Base-by-base conservation (phyloP, 2,329 filamentous ascomycete genomes). In the Metarhizium humberi region DNA sequence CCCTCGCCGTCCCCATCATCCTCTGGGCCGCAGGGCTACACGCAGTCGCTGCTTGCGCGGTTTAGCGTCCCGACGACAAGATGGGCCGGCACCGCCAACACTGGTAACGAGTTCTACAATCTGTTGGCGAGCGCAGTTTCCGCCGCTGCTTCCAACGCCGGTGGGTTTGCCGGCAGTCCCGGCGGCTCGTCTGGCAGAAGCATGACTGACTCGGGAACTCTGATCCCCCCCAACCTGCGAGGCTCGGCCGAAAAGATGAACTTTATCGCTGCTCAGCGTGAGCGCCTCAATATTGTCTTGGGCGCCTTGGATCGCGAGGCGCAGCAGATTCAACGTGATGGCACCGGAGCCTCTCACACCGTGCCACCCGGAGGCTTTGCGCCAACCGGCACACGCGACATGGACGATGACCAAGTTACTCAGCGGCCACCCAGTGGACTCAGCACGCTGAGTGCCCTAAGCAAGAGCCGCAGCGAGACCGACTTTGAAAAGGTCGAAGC, bases 401-500 rank as follows among this genome's bases (percentile, higher is more conserved):
- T 61, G 29, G 71, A 66, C 16, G 66, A 67, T 43, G 67, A 71
- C 3, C 67, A 68, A 16, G 62, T 65, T 20, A 64, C 68, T 3
- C 70, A 76, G 58, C 71, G 78, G 52, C 74, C 72, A 34, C 68
- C 74, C 57, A 75, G 75, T 68, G 75, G 78, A n/a, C 69, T 76
- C 50, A 77, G 75, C 60, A 69, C 69, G 52, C 71, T 71, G 63
- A 80, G 78, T 58, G 82, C 76, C 3, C 72, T 95, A 63, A 86
- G 82, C 63, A 92, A 92, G 73, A 92, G 88, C 66, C 84, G 85
- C 60, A 95, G 89, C 68, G 91, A 96, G 67, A 82, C 81, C 20
- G 92, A 95, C 63, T 96, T 96, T 66, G 91, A 95, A 66, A 88
- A 90, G 68, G 89, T 95, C 61, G 88, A 94, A 59, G 84, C 85